Evolutionary conservation across 1,284 basidiomycete genomes (phyloP).

Genomic region (Pyrrhoderma lamaoense): DNA sequence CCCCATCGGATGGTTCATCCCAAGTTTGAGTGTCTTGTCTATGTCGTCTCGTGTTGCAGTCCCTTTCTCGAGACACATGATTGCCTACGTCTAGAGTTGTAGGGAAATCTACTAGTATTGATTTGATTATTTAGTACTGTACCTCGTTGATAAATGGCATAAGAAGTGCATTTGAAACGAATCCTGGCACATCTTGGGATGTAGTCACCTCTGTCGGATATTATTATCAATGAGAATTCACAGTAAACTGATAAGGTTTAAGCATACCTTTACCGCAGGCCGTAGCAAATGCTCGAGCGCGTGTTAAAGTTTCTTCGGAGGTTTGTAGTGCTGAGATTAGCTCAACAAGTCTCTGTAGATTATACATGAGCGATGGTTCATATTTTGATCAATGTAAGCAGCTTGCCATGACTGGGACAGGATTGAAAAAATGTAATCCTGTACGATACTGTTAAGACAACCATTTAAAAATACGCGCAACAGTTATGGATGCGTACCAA

Average conservation of each 20-base stretch:
- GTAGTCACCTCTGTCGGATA: constrained; percentile 68
- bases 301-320: constrained; percentile 62
- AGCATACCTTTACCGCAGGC: constrained; percentile 82
- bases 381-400: neutral
- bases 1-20: constrained; percentile 97
- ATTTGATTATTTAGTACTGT: too few species aligned
- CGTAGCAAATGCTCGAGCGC: constrained; percentile 77
- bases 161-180: constrained; percentile 79
- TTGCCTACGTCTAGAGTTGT: constrained; percentile 52
- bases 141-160: constrained; percentile 93
- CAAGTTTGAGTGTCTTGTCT: constrained; percentile 87
- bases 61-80: constrained; percentile 88
- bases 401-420: constrained; percentile 85
- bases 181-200: constrained; percentile 88
- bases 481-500: constrained; percentile 42
- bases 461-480: constrained; percentile 15
- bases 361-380: constrained; percentile 5
- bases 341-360: constrained; percentile 79
- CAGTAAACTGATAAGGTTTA: neutral
- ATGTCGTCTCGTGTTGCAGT: constrained; percentile 91
- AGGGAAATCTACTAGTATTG: too few species aligned
- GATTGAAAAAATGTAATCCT: constrained; percentile 95
- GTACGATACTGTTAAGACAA: neutral
- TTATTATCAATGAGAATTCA: neutral
- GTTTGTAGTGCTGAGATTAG: constrained; percentile 93